phyloP scores from a whole-genome alignment of 805 yeast species.

The Saccharomycopsis fermentans region DNA sequence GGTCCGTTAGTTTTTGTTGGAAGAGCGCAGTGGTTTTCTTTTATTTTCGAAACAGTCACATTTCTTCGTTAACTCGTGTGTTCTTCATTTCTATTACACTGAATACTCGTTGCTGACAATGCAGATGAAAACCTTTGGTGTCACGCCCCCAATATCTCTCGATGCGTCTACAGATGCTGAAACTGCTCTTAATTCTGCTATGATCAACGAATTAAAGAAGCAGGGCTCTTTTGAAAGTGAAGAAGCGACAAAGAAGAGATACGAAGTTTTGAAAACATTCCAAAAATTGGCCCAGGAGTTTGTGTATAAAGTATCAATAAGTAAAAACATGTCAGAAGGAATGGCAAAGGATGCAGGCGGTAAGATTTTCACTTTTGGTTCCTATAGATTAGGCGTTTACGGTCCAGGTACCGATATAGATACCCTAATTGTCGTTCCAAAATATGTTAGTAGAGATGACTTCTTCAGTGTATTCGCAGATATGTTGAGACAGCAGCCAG shows the following conservation, averaged over 20 bases:
- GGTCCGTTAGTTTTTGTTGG: too few relatives aligned
- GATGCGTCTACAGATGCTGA: constrained; percentile 81
- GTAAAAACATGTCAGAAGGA: constrained; percentile 90
- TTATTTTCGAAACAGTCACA: neutral
- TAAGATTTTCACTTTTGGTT: constrained; percentile 91
- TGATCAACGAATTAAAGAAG: constrained; percentile 68
- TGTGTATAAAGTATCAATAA: constrained; percentile 69
- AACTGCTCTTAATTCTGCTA: constrained; percentile 57
- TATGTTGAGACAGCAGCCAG: constrained; percentile 61
- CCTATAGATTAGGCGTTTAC: constrained; percentile 89
- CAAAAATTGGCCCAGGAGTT: constrained; percentile 73
- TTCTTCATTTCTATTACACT: neutral
- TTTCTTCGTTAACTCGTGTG: neutral
- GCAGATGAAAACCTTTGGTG: constrained; percentile 37
- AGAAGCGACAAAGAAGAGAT: constrained; percentile 71
- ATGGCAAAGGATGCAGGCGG: constrained; percentile 98
- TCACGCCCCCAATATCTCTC: constrained; percentile 76
- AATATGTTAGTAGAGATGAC: constrained; percentile 84
- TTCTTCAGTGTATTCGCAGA: constrained; percentile 75
- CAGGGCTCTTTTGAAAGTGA: constrained; percentile 89
- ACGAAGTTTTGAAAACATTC: constrained; percentile 56
- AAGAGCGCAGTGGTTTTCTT: too few relatives aligned
- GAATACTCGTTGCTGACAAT: neutral
- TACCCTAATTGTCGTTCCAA: constrained; percentile 92
- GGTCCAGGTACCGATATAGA: constrained; percentile 99